Conservation (phyloP, 73 alveolate species). For the Stentor roeselii region DNA sequence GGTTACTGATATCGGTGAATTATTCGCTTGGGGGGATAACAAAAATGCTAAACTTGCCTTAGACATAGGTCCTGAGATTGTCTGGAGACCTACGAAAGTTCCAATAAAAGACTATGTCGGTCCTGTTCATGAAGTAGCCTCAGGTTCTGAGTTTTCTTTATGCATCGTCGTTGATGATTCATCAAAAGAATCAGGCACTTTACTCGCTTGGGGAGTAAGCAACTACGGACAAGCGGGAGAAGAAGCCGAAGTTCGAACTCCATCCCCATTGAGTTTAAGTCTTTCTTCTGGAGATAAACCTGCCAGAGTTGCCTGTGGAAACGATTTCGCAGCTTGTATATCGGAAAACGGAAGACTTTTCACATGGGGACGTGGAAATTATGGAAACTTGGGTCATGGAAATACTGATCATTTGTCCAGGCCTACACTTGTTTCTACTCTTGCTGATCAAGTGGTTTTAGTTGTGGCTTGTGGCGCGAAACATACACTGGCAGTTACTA, state of each 20-base stretch:
- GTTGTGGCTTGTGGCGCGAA: conserved; percentile 55
- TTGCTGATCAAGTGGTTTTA: neutral
- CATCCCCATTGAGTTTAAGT: neutral
- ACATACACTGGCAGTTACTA: conserved; percentile 52
- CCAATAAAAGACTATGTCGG: neutral
- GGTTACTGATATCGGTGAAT: neutral
- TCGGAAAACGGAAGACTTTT: conserved; percentile 42
- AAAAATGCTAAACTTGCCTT: conserved; percentile 18
- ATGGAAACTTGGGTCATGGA: conserved; percentile 92
- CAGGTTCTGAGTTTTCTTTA: conserved; percentile 19
- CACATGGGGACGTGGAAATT: conserved; percentile 62
- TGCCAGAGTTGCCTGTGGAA: neutral
- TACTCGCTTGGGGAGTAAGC: conserved; percentile 7
- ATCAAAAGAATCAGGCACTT: neutral
- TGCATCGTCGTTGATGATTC: neutral
- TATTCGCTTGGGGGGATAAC: conserved; percentile 6
- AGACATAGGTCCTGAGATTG: neutral
- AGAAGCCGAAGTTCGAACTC: neutral
- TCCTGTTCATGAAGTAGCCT: neutral
- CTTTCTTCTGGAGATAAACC: no score
- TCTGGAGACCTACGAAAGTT: conserved; percentile 13
- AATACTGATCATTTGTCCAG: neutral
- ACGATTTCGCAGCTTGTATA: conserved; percentile 46
- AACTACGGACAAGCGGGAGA: neutral
- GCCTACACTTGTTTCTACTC: neutral